Evolutionary conservation across 2,329 filamentous ascomycete species (phyloP).

Genomic region (Mariannaea elegans): DNA sequence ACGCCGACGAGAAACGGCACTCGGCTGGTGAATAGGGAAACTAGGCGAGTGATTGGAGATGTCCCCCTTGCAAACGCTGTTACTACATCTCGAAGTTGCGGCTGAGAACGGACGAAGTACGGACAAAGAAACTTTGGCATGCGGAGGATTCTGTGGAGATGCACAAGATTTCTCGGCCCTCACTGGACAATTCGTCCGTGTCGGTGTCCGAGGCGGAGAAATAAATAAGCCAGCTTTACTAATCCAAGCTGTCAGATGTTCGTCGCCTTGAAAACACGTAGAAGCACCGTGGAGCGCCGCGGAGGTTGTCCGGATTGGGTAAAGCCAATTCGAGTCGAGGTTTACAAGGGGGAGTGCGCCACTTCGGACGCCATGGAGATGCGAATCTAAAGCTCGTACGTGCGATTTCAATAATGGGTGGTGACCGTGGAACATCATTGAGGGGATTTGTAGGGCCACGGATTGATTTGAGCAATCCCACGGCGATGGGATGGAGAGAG

Average conservation of each 20-base stretch:
- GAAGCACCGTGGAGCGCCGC: constrained; percentile 26
- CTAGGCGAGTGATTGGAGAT: not conserved
- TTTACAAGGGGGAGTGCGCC: not conserved
- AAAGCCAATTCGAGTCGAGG: not conserved
- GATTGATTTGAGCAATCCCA: not conserved
- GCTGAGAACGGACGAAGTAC: constrained; percentile 23
- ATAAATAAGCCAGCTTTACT: constrained; percentile 24
- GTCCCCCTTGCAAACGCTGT: not conserved
- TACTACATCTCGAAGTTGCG: not conserved
- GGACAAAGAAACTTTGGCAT: constrained; percentile 16
- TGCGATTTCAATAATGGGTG: not conserved
- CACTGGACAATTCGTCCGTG: constrained; percentile 20
- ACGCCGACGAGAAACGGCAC: not conserved
- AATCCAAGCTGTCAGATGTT: constrained; percentile 11
- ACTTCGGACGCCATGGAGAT: not conserved
- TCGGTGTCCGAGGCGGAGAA: constrained; percentile 30
- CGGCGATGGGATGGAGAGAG: not conserved
- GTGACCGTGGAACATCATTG: not conserved
- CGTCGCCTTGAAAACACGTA: no score
- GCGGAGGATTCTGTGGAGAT: not conserved
- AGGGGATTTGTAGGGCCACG: not conserved
- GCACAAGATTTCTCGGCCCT: not conserved
- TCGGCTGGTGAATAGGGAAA: constrained; percentile 1
- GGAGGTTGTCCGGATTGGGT: constrained; percentile 2
- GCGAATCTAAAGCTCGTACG: not conserved